Percentiles rank a stretch among this genome's conserved stretches.
Evolutionary conservation across 75 land plant genomes (phyloP).

Genomic region (Pinus albicaulis): DNA sequence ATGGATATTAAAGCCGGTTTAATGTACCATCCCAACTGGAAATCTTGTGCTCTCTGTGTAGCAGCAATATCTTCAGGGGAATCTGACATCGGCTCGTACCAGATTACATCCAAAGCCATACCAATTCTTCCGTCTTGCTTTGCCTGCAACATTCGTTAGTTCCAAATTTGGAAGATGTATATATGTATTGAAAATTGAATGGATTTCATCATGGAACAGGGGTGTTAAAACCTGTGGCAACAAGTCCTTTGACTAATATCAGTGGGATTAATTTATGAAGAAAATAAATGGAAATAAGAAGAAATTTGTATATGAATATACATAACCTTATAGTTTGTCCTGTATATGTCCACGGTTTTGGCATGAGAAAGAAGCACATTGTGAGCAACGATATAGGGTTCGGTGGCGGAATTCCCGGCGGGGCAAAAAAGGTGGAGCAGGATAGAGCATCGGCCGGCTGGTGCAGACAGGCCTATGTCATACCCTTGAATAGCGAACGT

Average conservation of each 20-base stretch:
- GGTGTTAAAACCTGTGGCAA: no score
- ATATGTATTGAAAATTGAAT: no score
- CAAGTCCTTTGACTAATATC: no score
- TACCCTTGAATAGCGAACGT: constrained; percentile 72
- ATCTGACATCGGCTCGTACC: constrained; percentile 58
- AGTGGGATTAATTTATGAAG: no score
- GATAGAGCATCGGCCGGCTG: constrained; percentile 69
- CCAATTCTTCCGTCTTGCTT: constrained; percentile 51
- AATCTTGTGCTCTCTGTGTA: constrained; percentile 37
- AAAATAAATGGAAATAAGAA: no score
- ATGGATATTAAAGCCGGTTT: not conserved
- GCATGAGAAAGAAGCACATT: constrained; percentile 74
- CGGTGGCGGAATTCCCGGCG: constrained; percentile 65
- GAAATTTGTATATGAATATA: no score
- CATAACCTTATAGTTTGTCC: constrained; percentile 64
- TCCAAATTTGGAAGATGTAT: no score
- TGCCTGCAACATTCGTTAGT: constrained; percentile 15
- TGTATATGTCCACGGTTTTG: constrained; percentile 52
- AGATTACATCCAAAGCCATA: constrained; percentile 34
- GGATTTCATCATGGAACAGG: no score
- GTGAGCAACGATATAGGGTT: constrained; percentile 86
- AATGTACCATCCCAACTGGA: constrained; percentile 37
- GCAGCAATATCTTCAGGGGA: constrained; percentile 35
- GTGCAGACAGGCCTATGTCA: constrained; percentile 68
- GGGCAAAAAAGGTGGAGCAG: constrained; percentile 35